phyloP scores from a whole-genome alignment of 441 rosid genomes.

The Adansonia rubrostipa region DNA sequence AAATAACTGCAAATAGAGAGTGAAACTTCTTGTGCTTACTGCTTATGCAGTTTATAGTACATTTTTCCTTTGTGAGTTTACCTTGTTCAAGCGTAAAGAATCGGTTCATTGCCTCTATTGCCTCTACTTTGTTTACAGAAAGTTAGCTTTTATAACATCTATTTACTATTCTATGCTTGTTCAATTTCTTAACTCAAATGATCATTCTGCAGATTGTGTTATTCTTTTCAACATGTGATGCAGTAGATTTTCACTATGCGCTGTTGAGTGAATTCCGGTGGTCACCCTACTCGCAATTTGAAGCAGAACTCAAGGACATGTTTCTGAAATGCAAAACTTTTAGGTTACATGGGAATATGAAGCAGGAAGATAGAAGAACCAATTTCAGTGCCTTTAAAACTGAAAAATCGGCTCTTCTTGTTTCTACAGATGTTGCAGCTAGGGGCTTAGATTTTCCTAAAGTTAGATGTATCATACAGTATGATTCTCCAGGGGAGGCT shows the following conservation, averaged over 20 bases:
- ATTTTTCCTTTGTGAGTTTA: background rate
- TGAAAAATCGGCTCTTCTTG: constrained; percentile 79
- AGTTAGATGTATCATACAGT: constrained; percentile 90
- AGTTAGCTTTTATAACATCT: background rate
- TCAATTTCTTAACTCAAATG: constrained; percentile 27
- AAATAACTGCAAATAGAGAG: background rate
- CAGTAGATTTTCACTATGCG: constrained; percentile 88
- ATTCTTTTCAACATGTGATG: constrained; percentile 96
- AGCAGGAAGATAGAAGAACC: constrained; percentile 86
- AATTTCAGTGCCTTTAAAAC: constrained; percentile 76
- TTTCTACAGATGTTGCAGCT: constrained; percentile 90
- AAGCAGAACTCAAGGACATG: constrained; percentile 45
- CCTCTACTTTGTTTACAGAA: background rate
- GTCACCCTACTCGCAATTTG: constrained; percentile 56
- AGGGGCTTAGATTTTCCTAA: constrained; percentile 94
- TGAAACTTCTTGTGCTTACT: background rate
- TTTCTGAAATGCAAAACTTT: constrained; percentile 76
- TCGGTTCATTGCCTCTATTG: constrained; percentile 4
- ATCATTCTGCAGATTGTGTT: constrained; percentile 74
- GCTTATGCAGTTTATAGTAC: background rate
- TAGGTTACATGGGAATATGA: constrained; percentile 90
- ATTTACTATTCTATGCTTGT: background rate
- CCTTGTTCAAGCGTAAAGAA: background rate
- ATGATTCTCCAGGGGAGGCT: constrained; percentile 99
- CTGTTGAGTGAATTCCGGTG: constrained; percentile 73